These are phyloP conservation scores for Begonia masoniana DNA, from an alignment of 306 rosid genomes.

Conservation along the genomic window DNA sequence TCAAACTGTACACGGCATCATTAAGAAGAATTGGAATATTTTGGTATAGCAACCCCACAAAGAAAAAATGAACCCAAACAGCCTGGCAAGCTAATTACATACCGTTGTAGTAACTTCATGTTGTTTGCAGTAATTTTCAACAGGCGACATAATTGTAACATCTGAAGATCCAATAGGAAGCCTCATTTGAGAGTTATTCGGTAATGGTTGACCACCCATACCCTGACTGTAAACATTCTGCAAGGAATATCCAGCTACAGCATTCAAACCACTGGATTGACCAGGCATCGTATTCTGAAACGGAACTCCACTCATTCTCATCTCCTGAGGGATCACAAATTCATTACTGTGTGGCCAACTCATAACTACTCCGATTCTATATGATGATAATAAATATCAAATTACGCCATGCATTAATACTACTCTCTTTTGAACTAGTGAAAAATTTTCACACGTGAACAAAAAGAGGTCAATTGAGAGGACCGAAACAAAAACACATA, in stretches of 20 bases:
- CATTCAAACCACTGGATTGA: slow-evolving; percentile 38
- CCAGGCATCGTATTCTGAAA: slow-evolving; percentile 43
- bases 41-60: no score
- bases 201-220: slow-evolving; percentile 42
- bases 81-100: slow-evolving; percentile 15
- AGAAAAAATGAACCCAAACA: neutral
- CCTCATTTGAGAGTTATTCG: slow-evolving; percentile 37
- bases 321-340: slow-evolving; percentile 39
- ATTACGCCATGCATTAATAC: no score
- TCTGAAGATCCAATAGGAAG: slow-evolving; percentile 53
- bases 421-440: no score
- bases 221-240: slow-evolving; percentile 44
- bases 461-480: no score
- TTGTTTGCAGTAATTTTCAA: slow-evolving; percentile 70
- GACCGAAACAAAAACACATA: no score
- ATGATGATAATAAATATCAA: no score
- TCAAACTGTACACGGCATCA: no score
- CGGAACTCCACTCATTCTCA: slow-evolving; percentile 43
- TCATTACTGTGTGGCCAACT: slow-evolving; percentile 2
- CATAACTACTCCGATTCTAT: neutral
- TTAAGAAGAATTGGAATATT: no score
- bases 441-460: no score
- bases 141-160: slow-evolving; percentile 56
- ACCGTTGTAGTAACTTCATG: slow-evolving; percentile 95
- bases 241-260: slow-evolving; percentile 43